Evolutionary conservation across 202 grass and related monocot genomes (phyloP).

Genomic region (Digitaria exilis): DNA sequence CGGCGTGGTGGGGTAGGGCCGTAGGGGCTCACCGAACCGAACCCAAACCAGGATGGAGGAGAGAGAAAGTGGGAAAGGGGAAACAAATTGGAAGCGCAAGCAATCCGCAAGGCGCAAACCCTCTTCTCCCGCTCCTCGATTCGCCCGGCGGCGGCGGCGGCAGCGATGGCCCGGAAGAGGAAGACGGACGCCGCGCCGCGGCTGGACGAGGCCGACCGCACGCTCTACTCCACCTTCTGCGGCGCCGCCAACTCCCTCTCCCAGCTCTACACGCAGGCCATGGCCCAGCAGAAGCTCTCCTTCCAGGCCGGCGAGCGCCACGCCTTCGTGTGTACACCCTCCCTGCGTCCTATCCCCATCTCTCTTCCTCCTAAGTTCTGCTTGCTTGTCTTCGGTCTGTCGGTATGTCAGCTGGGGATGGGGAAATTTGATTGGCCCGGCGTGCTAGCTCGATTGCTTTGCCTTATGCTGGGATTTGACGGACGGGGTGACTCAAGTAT

Average conservation of each 20-base stretch:
- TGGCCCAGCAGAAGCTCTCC: slow-evolving; percentile 81
- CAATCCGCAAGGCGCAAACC: slow-evolving; percentile 31
- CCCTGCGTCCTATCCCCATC: neutral
- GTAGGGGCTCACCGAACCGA: neutral
- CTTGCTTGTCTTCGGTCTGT: neutral
- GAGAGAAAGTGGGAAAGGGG: neutral
- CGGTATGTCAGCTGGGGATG: neutral
- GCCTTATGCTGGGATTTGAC: neutral
- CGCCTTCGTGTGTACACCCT: slow-evolving; percentile 57
- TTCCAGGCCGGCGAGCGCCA: slow-evolving; percentile 91
- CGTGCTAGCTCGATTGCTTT: neutral
- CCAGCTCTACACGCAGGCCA: slow-evolving; percentile 87
- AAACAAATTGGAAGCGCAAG: neutral
- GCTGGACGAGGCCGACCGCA: slow-evolving; percentile 88
- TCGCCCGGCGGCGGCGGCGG: slow-evolving; percentile 1
- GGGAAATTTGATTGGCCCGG: neutral
- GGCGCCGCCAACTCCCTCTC: slow-evolving; percentile 90
- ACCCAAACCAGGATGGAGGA: neutral
- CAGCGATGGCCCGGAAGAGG: slow-evolving; percentile 76
- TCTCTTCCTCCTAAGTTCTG: neutral
- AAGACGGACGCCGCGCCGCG: slow-evolving; percentile 70
- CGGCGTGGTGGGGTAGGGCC: too few species aligned
- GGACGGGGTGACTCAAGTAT: neutral
- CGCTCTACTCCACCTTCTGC: slow-evolving; percentile 84
- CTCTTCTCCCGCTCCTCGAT: slow-evolving; percentile 13